Percentiles rank a stretch among this genome's conserved stretches.
Conservation (phyloP, 2,329 filamentous ascomycete genomes). For the Aspergillus fructus region DNA sequence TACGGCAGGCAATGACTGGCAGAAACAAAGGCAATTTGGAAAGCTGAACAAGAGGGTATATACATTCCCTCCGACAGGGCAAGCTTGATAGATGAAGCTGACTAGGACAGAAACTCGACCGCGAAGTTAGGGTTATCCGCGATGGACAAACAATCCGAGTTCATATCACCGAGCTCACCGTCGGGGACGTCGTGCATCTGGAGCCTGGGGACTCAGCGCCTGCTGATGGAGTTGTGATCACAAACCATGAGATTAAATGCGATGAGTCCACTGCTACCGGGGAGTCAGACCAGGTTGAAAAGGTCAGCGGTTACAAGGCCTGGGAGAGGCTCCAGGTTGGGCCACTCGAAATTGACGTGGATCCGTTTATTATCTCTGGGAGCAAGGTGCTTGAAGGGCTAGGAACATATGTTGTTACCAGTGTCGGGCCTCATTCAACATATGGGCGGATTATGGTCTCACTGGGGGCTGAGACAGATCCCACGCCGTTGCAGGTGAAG, state of each 20-base stretch:
- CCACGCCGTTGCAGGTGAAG: slow-evolving; percentile 68
- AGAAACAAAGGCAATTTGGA: slow-evolving; percentile 74
- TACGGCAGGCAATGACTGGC: slow-evolving; percentile 72
- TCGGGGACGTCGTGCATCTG: slow-evolving; percentile 66
- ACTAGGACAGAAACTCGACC: slow-evolving; percentile 56
- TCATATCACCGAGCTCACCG: slow-evolving; percentile 62
- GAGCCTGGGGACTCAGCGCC: slow-evolving; percentile 67
- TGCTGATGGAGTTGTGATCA: slow-evolving; percentile 66
- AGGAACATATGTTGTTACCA: slow-evolving; percentile 71
- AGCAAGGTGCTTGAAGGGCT: slow-evolving; percentile 72
- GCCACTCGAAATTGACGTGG: slow-evolving; percentile 48
- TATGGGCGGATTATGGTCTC: slow-evolving; percentile 73
- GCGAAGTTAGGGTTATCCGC: slow-evolving; percentile 62
- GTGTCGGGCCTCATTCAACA: slow-evolving; percentile 68
- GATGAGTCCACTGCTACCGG: slow-evolving; percentile 70
- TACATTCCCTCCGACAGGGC: slow-evolving; percentile 36
- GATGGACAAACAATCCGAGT: slow-evolving; percentile 63
- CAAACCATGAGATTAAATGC: slow-evolving; percentile 63
- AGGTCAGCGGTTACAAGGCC: slow-evolving; percentile 58
- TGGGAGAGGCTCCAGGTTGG: slow-evolving; percentile 56
- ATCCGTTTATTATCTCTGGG: slow-evolving; percentile 76
- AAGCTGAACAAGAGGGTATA: slow-evolving; percentile 69
- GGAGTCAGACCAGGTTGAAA: slow-evolving; percentile 64
- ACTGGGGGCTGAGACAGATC: slow-evolving; percentile 67
- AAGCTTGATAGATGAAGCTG: slow-evolving; percentile 13